Percentiles rank a stretch among this genome's conserved stretches.
Evolutionary conservation across 1,284 basidiomycete species (phyloP).

Genomic region (Puccinia hordei): DNA sequence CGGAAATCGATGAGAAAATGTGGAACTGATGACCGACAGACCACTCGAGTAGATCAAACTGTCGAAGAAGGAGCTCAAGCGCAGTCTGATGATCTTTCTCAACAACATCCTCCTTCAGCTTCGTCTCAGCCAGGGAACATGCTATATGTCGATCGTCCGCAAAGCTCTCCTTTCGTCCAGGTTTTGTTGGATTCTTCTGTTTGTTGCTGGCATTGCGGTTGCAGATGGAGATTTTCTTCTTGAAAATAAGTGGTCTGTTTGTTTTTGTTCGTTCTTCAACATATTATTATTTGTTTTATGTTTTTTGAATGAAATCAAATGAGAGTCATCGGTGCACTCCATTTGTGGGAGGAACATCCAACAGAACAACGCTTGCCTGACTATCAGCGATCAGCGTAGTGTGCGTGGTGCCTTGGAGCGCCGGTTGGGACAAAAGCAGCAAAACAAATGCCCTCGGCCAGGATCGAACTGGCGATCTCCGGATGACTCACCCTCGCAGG

Average conservation of each 20-base stretch:
- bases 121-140: background rate
- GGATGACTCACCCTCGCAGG: background rate
- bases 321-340: too few relatives aligned
- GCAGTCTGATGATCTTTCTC: background rate
- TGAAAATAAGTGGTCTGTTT: background rate
- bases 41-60: background rate
- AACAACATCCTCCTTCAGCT: background rate
- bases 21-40: background rate
- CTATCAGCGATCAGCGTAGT: too few relatives aligned
- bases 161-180: background rate
- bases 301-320: too few relatives aligned
- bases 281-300: too few relatives aligned
- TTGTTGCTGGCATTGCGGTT: conserved; percentile 42
- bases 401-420: too few relatives aligned
- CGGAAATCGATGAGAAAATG: background rate
- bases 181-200: background rate
- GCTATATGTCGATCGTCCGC: background rate
- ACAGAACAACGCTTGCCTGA: too few relatives aligned
- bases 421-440: background rate
- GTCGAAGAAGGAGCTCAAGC: background rate
- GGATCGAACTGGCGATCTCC: conserved; percentile 47
- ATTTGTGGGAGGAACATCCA: too few relatives aligned
- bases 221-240: conserved; percentile 31
- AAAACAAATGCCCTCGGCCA: conserved; percentile 31
- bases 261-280: background rate